phyloP scores from a whole-genome alignment of 1,139 yeast genomes.

The Hemisphaericaspora xylofermentans region DNA sequence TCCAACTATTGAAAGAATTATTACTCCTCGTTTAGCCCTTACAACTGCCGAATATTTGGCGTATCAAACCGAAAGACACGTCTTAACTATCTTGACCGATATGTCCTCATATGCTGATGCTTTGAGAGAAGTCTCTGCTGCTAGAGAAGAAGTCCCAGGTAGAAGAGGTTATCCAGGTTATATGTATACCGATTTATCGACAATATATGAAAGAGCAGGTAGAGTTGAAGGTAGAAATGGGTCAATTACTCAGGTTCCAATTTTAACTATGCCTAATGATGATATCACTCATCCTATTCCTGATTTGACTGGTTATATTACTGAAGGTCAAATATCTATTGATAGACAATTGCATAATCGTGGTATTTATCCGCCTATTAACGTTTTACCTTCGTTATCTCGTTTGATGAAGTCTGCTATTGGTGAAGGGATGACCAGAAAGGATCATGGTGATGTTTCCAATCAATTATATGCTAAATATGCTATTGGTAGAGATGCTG shows the following conservation, averaged over 20 bases:
- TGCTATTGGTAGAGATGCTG: constrained; percentile 99
- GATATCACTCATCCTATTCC: constrained; percentile 99
- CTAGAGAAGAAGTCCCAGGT: constrained; percentile 99
- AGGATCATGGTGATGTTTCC: constrained; percentile 98
- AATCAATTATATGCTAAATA: constrained; percentile 98
- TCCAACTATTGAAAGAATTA: constrained; percentile 98
- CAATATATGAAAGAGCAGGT: constrained; percentile 99
- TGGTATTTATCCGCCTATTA: constrained; percentile 98
- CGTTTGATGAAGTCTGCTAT: constrained; percentile 99
- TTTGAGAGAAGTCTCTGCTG: constrained; percentile 98
- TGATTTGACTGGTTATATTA: constrained; percentile 98
- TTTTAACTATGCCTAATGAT: constrained; percentile 99
- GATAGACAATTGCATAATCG: constrained; percentile 95
- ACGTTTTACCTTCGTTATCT: constrained; percentile 93
- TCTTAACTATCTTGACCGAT: constrained; percentile 94
- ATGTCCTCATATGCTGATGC: constrained; percentile 99
- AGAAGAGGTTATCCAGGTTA: constrained; percentile 99
- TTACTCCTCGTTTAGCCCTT: constrained; percentile 98
- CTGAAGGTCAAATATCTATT: constrained; percentile 97
- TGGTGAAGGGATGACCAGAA: constrained; percentile 99
- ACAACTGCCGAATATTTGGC: constrained; percentile 99
- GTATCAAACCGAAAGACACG: constrained; percentile 98
- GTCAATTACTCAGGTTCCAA: constrained; percentile 97
- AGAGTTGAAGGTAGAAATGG: constrained; percentile 99
- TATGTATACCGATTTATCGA: constrained; percentile 98